A percentile compares a stretch with the other conserved stretches of the same genome.
phyloP scores from a whole-genome alignment of 371 early-diverging fungal genomes.

The Zychaea mexicana region DNA sequence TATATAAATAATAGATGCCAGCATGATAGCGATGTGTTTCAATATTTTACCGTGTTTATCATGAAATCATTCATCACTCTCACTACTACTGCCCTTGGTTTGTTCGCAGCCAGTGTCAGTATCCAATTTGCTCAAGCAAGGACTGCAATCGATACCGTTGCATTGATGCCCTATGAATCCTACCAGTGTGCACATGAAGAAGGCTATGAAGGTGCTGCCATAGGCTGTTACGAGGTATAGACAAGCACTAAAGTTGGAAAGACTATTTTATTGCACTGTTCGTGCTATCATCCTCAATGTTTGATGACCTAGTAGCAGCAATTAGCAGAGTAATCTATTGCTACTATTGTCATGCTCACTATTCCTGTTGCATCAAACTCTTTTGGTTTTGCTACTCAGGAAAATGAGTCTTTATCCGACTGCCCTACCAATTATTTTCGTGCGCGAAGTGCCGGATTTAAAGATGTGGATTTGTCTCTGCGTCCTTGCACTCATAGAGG shows the following conservation, averaged over 20 bases:
- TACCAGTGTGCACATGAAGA: not conserved
- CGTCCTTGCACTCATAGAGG: slow-evolving; percentile 26
- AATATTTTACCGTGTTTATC: too few relatives aligned
- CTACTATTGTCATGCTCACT: too few relatives aligned
- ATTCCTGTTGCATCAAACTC: too few relatives aligned
- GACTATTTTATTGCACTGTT: too few relatives aligned
- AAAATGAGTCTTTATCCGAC: slow-evolving; percentile 10
- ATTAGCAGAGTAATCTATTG: too few relatives aligned
- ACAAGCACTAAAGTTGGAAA: not conserved
- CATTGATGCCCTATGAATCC: not conserved
- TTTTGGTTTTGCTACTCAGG: too few relatives aligned
- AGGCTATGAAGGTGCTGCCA: slow-evolving; percentile 3
- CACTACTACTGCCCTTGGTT: not conserved
- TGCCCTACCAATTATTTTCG: slow-evolving; percentile 17
- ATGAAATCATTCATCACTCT: not conserved
- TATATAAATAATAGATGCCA: too few relatives aligned
- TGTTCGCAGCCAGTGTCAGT: not conserved
- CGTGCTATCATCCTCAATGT: too few relatives aligned
- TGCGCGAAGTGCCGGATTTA: slow-evolving; percentile 19
- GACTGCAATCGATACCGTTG: not conserved
- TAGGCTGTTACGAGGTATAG: not conserved
- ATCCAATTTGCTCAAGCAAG: not conserved
- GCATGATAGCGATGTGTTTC: too few relatives aligned
- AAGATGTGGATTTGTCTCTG: slow-evolving; percentile 20
- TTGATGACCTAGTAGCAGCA: too few relatives aligned